Evolutionary conservation across 306 rosid genomes (phyloP).

Genomic region (Glycine latifolia): DNA sequence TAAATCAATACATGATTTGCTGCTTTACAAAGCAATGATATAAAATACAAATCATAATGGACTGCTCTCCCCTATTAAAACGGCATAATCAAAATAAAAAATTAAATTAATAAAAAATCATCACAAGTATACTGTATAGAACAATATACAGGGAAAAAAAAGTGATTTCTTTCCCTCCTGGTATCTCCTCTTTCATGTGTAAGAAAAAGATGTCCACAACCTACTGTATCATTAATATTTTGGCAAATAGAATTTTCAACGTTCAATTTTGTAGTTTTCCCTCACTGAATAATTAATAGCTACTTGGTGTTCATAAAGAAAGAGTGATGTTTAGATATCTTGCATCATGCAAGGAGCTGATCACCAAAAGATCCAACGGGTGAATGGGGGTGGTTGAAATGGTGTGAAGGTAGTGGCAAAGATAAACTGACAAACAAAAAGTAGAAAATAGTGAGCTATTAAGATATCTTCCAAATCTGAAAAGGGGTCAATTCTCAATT

Average conservation of each 20-base stretch:
- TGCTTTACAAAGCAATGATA: constrained; percentile 13
- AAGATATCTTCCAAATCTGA: background rate
- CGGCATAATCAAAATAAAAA: background rate
- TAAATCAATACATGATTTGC: background rate
- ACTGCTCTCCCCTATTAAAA: background rate
- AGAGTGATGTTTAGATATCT: constrained; percentile 1
- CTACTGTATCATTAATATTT: constrained; percentile 36
- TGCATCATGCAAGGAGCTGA: constrained; percentile 4
- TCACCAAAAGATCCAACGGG: background rate
- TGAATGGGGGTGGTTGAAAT: background rate
- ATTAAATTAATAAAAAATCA: constrained; percentile 10
- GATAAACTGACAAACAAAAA: constrained; percentile 2
- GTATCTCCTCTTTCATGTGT: constrained; percentile 12
- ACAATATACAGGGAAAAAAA: background rate
- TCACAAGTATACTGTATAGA: background rate
- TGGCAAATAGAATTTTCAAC: constrained; percentile 25
- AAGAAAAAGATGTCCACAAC: constrained; percentile 30
- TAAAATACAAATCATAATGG: constrained; percentile 8
- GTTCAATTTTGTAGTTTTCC: constrained; percentile 26
- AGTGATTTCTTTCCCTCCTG: constrained; percentile 15
- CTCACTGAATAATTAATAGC: constrained; percentile 27
- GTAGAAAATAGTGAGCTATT: background rate
- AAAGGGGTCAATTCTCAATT: background rate
- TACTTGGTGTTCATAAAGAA: background rate
- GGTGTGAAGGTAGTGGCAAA: background rate